Evolutionary conservation across 75 land plant species (phyloP).

Genomic region (Sequoia sempervirens): DNA sequence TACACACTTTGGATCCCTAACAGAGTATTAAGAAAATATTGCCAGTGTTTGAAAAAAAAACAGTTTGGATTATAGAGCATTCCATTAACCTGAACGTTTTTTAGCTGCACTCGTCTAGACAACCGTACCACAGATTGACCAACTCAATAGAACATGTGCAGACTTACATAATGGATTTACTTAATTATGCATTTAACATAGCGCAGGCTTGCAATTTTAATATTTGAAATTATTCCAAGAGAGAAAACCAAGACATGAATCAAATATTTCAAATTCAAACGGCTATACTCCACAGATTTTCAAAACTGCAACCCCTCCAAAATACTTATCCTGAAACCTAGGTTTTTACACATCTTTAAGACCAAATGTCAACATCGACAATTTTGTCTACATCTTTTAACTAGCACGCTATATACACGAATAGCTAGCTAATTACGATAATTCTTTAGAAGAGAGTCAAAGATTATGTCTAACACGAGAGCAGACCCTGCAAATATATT

Average conservation of each 20-base stretch:
- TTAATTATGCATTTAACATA: not conserved
- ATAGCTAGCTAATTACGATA: too few relatives aligned
- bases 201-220: not conserved
- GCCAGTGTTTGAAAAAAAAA: too few relatives aligned
- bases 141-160: not conserved
- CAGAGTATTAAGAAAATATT: too few relatives aligned
- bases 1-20: too few relatives aligned
- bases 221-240: too few relatives aligned
- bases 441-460: too few relatives aligned
- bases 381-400: not conserved
- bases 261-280: not conserved
- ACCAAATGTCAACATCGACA: not conserved
- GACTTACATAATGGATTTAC: not conserved
- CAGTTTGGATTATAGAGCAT: too few relatives aligned
- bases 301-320: not conserved
- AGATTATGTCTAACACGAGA: too few relatives aligned
- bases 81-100: not conserved
- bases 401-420: too few relatives aligned
- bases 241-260: not conserved
- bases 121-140: not conserved
- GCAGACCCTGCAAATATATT: constrained; percentile 1
- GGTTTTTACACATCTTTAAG: not conserved
- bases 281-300: not conserved
- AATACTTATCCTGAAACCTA: not conserved
- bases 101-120: not conserved